These are phyloP conservation scores for Maudiozyma serrabonitensis DNA, from an alignment of 805 yeast genomes.

Conservation along the genomic window DNA sequence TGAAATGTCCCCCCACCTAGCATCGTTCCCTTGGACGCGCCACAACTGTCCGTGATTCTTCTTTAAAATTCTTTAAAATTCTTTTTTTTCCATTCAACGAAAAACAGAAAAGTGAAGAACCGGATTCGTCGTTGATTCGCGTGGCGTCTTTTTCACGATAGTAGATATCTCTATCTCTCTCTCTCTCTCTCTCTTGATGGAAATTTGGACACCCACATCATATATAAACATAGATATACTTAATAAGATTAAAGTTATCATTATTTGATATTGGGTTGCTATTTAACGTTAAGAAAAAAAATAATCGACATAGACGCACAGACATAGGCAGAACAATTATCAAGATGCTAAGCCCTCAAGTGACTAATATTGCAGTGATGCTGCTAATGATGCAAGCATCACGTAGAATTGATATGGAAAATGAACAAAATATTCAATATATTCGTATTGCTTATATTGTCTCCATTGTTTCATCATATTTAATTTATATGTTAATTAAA, in stretches of 20 bases:
- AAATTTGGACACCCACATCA: too few relatives aligned
- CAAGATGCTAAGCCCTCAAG: slow-evolving; percentile 70
- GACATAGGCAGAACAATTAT: not conserved
- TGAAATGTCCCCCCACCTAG: too few relatives aligned
- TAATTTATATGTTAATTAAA: slow-evolving; percentile 58
- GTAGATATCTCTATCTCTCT: too few relatives aligned
- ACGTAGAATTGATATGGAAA: slow-evolving; percentile 79
- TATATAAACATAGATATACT: not conserved
- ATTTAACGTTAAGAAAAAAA: not conserved
- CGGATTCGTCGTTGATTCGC: too few relatives aligned
- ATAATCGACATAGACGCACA: not conserved
- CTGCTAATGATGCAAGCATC: slow-evolving; percentile 94
- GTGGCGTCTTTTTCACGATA: too few relatives aligned
- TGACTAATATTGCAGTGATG: slow-evolving; percentile 81
- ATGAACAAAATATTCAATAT: slow-evolving; percentile 63
- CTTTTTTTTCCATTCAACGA: too few relatives aligned
- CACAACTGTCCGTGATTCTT: too few relatives aligned
- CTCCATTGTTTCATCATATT: slow-evolving; percentile 56
- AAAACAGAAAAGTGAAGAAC: too few relatives aligned
- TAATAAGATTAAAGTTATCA: not conserved
- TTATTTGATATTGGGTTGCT: not conserved
- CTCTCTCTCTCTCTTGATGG: not conserved
- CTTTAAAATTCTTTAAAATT: too few relatives aligned
- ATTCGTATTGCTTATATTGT: slow-evolving; percentile 65
- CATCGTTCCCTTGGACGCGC: too few relatives aligned